These are phyloP conservation scores for Calocybe gambosa DNA, from an alignment of 1,284 basidiomycete species.

Conservation along the genomic window DNA sequence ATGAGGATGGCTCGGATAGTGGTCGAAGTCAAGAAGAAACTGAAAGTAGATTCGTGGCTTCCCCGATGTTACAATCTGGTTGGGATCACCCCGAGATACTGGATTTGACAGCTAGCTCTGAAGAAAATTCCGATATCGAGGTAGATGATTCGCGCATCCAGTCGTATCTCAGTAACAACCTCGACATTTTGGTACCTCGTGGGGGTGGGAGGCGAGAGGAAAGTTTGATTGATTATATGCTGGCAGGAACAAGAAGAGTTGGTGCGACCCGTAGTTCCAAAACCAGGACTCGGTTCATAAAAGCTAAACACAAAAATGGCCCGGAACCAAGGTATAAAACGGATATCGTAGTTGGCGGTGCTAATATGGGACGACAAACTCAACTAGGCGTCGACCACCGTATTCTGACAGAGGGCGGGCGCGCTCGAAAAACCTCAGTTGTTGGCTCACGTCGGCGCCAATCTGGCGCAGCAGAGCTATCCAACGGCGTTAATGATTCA, in stretches of 20 bases:
- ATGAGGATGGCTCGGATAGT: slow-evolving; percentile 41
- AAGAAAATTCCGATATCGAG: slow-evolving; percentile 24
- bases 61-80: background rate
- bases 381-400: slow-evolving; percentile 26
- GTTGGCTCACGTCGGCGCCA: background rate
- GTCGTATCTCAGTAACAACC: slow-evolving; percentile 25
- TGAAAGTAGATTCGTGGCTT: background rate
- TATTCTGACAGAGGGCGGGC: background rate
- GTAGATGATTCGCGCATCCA: slow-evolving; percentile 25
- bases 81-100: slow-evolving; percentile 14
- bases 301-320: slow-evolving; percentile 3
- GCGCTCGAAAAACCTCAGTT: background rate
- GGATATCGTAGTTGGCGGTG: slow-evolving; percentile 33
- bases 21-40: background rate
- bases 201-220: slow-evolving; percentile 27
- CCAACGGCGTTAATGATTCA: background rate
- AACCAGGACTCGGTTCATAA: slow-evolving; percentile 12
- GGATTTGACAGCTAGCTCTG: slow-evolving; percentile 23
- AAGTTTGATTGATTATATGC: slow-evolving; percentile 55
- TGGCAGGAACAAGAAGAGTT: slow-evolving; percentile 34
- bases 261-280: slow-evolving; percentile 17
- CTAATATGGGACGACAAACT: slow-evolving; percentile 31
- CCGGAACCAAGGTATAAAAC: slow-evolving; percentile 20
- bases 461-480: background rate
- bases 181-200: slow-evolving; percentile 11